phyloP scores from a whole-genome alignment of 2,329 filamentous ascomycete genomes.

The Stagonosporopsis vannaccii region DNA sequence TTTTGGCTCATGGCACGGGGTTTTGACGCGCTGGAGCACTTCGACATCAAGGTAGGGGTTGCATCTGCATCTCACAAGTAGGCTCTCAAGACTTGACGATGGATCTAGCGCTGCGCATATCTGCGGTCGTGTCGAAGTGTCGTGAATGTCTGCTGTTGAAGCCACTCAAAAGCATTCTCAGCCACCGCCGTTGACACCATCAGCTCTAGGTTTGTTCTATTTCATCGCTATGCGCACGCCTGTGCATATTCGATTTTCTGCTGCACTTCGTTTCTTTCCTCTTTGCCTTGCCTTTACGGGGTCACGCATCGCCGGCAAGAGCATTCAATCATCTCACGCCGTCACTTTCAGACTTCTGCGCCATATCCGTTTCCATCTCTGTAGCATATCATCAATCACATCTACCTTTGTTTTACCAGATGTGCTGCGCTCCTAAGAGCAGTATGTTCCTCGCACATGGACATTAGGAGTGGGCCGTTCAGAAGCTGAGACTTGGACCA shows the following conservation, averaged over 20 bases:
- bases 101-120: neutral
- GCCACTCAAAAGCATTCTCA: neutral
- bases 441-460: neutral
- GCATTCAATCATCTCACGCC: neutral
- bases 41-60: constrained; percentile 37
- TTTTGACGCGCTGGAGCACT: constrained; percentile 38
- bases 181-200: neutral
- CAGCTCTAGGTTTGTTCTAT: no score
- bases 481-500: neutral
- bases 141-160: neutral
- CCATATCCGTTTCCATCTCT: neutral
- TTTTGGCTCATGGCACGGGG: constrained; percentile 32
- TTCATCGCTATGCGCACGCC: neutral
- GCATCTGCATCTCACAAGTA: neutral
- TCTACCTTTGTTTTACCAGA: neutral
- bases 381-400: neutral
- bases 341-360: neutral
- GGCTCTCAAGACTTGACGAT: neutral
- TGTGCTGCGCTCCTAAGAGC: no score
- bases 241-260: neutral
- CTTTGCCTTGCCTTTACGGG: neutral
- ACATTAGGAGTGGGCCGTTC: neutral
- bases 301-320: neutral
- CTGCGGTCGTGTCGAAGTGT: neutral
- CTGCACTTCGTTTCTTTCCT: neutral